Conservation (phyloP, 169 alveolate species). For the Sarcocystis neurona region DNA sequence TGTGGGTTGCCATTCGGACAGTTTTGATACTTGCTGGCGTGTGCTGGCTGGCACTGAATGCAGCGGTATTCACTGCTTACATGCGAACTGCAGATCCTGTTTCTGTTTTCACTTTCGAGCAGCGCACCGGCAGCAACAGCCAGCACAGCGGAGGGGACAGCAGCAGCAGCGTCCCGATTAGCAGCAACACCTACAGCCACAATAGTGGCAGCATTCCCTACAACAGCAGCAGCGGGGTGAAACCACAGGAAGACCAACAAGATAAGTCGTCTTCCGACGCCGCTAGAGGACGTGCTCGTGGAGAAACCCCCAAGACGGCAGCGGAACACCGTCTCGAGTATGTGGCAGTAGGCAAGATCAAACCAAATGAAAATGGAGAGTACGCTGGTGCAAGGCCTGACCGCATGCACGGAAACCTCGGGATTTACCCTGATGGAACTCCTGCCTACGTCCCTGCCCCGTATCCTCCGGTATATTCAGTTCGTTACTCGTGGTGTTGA, state of each 20-base stretch:
- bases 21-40: not conserved
- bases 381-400: not conserved
- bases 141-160: no score
- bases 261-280: no score
- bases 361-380: not conserved
- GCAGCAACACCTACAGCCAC: no score
- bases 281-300: no score
- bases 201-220: not conserved
- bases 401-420: constrained; percentile 56
- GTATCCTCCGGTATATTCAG: constrained; percentile 33
- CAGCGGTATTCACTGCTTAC: not conserved
- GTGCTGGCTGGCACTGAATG: not conserved
- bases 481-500: no score
- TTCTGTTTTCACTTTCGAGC: no score
- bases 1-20: constrained; percentile 4
- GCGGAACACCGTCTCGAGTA: not conserved
- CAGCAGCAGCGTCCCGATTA: no score
- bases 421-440: constrained; percentile 46
- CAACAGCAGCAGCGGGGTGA: not conserved
- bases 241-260: no score
- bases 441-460: constrained; percentile 54
- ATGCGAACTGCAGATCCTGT: not conserved
- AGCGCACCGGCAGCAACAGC: no score
- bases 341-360: not conserved
- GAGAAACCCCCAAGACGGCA: no score